A percentile compares a stretch with the other conserved stretches of the same genome.
Evolutionary conservation across 176 grass and related monocot species (phyloP).

Genomic region (Neostapfia colusana): DNA sequence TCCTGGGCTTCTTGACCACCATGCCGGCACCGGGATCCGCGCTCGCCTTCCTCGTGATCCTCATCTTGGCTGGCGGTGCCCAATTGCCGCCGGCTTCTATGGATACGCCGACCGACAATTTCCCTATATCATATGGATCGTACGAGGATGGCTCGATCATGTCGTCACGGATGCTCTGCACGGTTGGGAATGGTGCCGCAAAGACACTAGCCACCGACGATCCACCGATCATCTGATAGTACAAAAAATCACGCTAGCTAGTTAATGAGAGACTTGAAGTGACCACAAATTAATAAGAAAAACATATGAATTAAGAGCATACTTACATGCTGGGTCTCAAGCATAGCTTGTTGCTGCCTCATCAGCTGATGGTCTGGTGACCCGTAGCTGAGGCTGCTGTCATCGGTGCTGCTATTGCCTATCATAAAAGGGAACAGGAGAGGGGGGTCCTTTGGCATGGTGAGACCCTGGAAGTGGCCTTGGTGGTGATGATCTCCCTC

Average conservation of each 20-base stretch:
- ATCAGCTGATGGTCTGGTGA: constrained; percentile 44
- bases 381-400: constrained; percentile 43
- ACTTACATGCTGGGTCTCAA: constrained; percentile 44
- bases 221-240: constrained; percentile 49
- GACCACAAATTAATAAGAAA: not conserved
- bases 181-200: constrained; percentile 42
- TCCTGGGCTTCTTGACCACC: constrained; percentile 56
- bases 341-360: constrained; percentile 41
- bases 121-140: constrained; percentile 50
- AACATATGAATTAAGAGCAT: not conserved
- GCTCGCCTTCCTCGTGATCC: constrained; percentile 76
- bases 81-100: constrained; percentile 37
- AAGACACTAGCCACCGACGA: constrained; percentile 16
- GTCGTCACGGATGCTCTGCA: constrained; percentile 58
- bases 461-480: constrained; percentile 62
- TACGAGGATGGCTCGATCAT: constrained; percentile 55
- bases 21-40: not conserved
- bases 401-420: constrained; percentile 39
- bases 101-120: constrained; percentile 17
- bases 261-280: not conserved
- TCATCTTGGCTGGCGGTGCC: constrained; percentile 68
- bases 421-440: constrained; percentile 65
- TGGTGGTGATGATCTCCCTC: constrained; percentile 61
- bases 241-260: constrained; percentile 29
- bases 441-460: constrained; percentile 49